Evolutionary conservation across 2,329 filamentous ascomycete genomes (phyloP), one percentile per base, ranked within the genome.

Genomic region (Chalaropsis ovoidea): DNA sequence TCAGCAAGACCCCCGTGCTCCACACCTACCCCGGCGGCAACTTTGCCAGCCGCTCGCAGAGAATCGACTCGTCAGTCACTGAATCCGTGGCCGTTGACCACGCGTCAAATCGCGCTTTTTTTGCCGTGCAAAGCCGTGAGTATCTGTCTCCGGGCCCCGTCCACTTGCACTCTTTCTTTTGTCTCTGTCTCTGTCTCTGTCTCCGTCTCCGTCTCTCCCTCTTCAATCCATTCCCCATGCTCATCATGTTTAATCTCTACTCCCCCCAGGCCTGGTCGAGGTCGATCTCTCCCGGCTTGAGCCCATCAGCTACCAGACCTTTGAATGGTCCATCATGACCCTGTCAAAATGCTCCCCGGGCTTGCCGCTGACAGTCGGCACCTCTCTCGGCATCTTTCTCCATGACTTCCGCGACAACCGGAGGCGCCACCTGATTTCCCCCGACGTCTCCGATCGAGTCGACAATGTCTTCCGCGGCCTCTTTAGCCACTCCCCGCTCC

Each of bases 41-140:
- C n/a, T 45, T 58, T 22, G 39, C 49, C 42, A 64, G 52, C n/a
- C 63, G 63, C 39, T 64, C 63, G 7, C 63, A 64, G 35, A 42
- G 63, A 31, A 56, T 88, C n/a, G 85, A 86, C 70, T 85, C 86
- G 1, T 82, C 81, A 24, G 84, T 90, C 0, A 88, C 89, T 0
- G 91, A 96, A 73, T 91, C 88, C 71, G 87, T 96, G 56, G 91
- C 86, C 71, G 82, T 96, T 61, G 86, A 95, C 75, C 88, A 82
- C 70, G 74, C 78, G 56, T 78, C 79, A 43, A 80, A 85, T 70
- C 82, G 82, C 71, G 91, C 86, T 13, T 95, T 90, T 74, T 86
- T 96, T 74, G 90, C 90, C 1, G 84, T 94, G 11, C 86, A 89
- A 65, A 87, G 86, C 71, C 78, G 83, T 85, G 74, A 75, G 82